Percentiles rank a stretch among this genome's conserved stretches.
These are phyloP conservation scores for Exophiala sp. DNA, from an alignment of 2,329 filamentous ascomycete genomes.

Conservation along the genomic window DNA sequence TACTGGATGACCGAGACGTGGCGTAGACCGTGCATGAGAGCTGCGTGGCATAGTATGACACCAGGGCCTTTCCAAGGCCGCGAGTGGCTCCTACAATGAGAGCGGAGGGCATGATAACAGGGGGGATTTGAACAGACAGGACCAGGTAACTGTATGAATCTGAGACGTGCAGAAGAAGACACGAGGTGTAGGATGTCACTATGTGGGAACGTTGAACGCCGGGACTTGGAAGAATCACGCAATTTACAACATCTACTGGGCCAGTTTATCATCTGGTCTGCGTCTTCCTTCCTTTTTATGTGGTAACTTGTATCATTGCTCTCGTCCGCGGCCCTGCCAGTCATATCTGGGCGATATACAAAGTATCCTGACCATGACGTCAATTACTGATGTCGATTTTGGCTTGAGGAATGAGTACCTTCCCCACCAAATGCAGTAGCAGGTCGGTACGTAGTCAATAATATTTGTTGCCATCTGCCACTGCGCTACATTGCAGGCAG, in stretches of 20 bases:
- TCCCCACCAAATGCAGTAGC: no score
- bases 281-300: no score
- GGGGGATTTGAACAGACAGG: background rate
- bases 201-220: background rate
- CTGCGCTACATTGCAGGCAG: no score
- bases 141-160: background rate
- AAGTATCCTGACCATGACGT: no score
- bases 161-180: background rate
- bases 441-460: no score
- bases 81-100: conserved; percentile 64
- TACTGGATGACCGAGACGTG: conserved; percentile 49
- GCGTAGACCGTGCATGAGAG: conserved; percentile 51
- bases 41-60: conserved; percentile 51
- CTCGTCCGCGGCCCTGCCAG: no score
- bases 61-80: conserved; percentile 59
- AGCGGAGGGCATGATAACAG: conserved; percentile 30
- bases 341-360: no score
- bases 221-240: background rate
- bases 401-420: no score
- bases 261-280: no score
- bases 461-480: no score
- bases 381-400: no score
- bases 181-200: background rate
- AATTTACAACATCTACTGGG: background rate
- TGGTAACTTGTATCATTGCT: no score